A percentile compares a stretch with the other conserved stretches of the same genome.
Conservation (phyloP, 2,329 filamentous ascomycete species). For the Mariannaea sp. region DNA sequence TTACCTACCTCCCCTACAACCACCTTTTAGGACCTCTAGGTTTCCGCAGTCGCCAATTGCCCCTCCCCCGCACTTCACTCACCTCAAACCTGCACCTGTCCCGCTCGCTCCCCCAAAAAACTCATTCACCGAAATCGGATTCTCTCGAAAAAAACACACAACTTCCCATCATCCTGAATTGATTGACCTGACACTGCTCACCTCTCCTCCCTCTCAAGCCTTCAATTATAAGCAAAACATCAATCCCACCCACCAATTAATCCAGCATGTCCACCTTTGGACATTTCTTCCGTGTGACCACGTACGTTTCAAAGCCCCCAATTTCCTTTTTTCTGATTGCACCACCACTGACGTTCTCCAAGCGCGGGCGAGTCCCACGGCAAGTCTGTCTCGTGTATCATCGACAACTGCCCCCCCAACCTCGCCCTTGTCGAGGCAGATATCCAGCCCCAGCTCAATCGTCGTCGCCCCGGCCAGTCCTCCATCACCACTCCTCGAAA, state of each 20-base stretch:
- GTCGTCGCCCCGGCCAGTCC: conserved; percentile 86
- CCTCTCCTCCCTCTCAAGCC: not conserved
- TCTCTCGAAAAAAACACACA: too few species aligned
- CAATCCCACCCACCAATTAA: too few species aligned
- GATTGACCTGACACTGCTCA: too few species aligned
- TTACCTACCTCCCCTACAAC: too few species aligned
- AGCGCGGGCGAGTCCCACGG: conserved; percentile 74
- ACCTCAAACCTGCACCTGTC: not conserved
- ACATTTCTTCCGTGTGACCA: conserved; percentile 61
- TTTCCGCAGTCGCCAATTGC: too few species aligned
- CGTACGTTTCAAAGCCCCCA: conserved; percentile 57
- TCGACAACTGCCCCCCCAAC: conserved; percentile 89
- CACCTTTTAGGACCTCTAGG: too few species aligned
- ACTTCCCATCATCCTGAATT: too few species aligned
- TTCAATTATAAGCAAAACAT: too few species aligned
- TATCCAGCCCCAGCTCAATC: conserved; percentile 94
- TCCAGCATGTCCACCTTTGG: conserved; percentile 91
- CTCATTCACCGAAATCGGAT: conserved; percentile 16
- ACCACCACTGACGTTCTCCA: not conserved
- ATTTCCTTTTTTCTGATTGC: not conserved
- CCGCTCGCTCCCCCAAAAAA: conserved; percentile 16
- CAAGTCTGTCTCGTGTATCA: conserved; percentile 89
- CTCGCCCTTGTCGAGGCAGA: conserved; percentile 83
- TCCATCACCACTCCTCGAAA: conserved; percentile 89
- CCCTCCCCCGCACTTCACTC: conserved; percentile 29